These are phyloP conservation scores for Sungouiozyma ichnusensis DNA, from an alignment of 805 yeast genomes.

Conservation along the genomic window DNA sequence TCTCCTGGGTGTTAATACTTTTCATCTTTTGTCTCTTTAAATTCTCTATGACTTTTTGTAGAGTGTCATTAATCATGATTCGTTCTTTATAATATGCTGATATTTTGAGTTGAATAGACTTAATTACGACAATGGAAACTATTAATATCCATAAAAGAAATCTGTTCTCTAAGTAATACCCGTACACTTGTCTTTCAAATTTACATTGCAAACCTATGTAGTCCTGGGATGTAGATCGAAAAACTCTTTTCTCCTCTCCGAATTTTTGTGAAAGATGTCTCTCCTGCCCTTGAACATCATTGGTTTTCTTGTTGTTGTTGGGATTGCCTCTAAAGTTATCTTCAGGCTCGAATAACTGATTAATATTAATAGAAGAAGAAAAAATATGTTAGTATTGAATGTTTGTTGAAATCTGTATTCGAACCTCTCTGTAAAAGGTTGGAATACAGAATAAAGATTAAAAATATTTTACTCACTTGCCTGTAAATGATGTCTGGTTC, in stretches of 20 bases:
- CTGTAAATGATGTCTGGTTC: constrained; percentile 70
- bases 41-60: constrained; percentile 39
- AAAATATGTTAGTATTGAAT: constrained; percentile 16
- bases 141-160: constrained; percentile 8
- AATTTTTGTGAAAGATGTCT: constrained; percentile 23
- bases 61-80: constrained; percentile 35
- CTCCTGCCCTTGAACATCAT: constrained; percentile 32
- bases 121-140: constrained; percentile 11
- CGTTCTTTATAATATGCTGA: constrained; percentile 31
- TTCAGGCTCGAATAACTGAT: constrained; percentile 22
- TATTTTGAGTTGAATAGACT: constrained; percentile 28
- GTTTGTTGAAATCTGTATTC: constrained; percentile 1
- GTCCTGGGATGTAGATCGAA: constrained; percentile 65
- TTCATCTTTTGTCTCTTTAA: constrained; percentile 32
- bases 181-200: constrained; percentile 41
- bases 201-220: constrained; percentile 50
- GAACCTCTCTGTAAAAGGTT: constrained; percentile 2
- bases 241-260: constrained; percentile 33
- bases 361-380: constrained; percentile 8
- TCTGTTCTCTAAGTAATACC: constrained; percentile 26
- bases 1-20: constrained; percentile 19
- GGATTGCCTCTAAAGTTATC: constrained; percentile 29
- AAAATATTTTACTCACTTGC: constrained; percentile 41
- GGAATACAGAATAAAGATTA: neutral
- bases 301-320: constrained; percentile 30